phyloP scores from a whole-genome alignment of 345 rosid genomes.

The Citrus maxima region DNA sequence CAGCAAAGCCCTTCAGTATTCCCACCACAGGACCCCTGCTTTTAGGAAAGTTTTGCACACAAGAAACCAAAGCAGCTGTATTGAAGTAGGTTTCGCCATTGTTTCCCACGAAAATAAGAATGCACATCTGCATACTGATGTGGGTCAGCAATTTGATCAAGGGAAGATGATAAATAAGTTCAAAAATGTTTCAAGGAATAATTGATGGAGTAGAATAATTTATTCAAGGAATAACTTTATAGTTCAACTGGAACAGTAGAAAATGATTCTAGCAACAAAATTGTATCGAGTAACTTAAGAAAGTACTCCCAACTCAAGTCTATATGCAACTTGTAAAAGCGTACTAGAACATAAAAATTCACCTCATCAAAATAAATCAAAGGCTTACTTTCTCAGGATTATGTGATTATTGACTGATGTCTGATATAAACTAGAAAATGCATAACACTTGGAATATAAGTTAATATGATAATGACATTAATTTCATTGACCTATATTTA shows the following conservation, averaged over 20 bases:
- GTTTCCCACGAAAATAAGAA: conserved; percentile 86
- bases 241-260: neutral
- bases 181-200: neutral
- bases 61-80: conserved; percentile 86
- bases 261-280: neutral
- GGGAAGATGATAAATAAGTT: neutral
- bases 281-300: neutral
- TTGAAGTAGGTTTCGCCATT: conserved; percentile 98
- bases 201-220: neutral
- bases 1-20: conserved; percentile 95
- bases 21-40: conserved; percentile 98
- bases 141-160: conserved; percentile 12
- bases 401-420: neutral
- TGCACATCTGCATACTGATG: conserved; percentile 66
- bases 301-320: neutral
- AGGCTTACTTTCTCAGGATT: neutral
- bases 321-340: neutral
- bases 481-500: neutral
- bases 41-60: conserved; percentile 95
- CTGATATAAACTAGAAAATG: neutral
- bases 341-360: neutral
- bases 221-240: neutral
- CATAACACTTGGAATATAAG: neutral
- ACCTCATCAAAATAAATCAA: neutral
- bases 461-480: neutral